Base-by-base conservation (phyloP, 495 filamentous ascomycete species). In the Friedmanniomyces simplex region DNA sequence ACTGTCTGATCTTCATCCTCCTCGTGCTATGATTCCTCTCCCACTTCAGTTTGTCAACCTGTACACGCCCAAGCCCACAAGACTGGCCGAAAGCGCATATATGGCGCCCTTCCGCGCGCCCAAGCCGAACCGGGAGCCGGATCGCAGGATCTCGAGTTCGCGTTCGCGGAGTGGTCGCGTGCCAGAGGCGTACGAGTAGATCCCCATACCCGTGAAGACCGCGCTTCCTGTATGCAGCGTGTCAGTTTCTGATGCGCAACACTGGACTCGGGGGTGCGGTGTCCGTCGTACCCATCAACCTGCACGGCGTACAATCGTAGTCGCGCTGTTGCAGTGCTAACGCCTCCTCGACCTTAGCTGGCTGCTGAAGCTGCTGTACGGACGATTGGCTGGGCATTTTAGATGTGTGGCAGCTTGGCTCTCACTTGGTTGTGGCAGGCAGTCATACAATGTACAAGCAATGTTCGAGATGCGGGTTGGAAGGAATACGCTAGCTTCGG, bases 191-290 rank as follows among this genome's bases (percentile, higher is more conserved):
- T 91, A 95, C 66, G 82, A 90, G 74, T 95, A 97, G 6, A 79
- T 81, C 14, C 88, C 91, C 48, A 96, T 82, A n/a, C 90, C 91
- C 45, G 93, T 74, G 61, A 96, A 95, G 16, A 87, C 90, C 32
- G 83, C 79, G 52, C 84, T 82, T 20, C 91, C 91, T 94, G 58
- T 65, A 55, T 18, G 25, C 10, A 24, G 32, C 7, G 39, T n/a
- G 18, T 32, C 14, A 25, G 20, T 14, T n/a, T 4, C 14, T 43
- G 46, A 7, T 24, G 2, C 3, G 18, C 8, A 50, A 28, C 7
- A 55, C 37, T 37, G 21, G 20, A 22, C 18, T 13, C n/a, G 48
- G 22, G 42, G 10, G 28, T 32, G 28, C 28, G 28, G 28, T 32
- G 16, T 41, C 16, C 34, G 20, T 57, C 61, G n/a, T 59, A 71